Percentiles rank a stretch among this genome's conserved stretches.
These are phyloP conservation scores for Mycosphaerella arachidis DNA, from an alignment of 2,329 filamentous ascomycete genomes.

Conservation along the genomic window DNA sequence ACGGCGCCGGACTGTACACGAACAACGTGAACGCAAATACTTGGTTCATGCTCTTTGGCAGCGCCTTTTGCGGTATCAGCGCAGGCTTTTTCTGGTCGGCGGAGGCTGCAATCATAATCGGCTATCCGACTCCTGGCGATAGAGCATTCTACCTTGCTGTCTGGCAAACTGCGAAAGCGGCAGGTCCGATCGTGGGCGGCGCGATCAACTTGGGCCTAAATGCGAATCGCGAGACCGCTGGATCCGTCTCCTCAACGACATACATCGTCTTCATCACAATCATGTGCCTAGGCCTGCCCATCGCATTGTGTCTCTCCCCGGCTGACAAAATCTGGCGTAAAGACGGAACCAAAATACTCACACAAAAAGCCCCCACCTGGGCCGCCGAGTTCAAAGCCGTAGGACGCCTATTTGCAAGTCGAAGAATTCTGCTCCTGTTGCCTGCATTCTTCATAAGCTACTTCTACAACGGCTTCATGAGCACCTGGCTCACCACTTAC, in stretches of 20 bases:
- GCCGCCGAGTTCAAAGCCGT: conserved; percentile 58
- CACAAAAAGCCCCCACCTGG: conserved; percentile 48
- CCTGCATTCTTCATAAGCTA: conserved; percentile 67
- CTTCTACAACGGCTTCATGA: conserved; percentile 67
- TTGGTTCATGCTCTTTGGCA: conserved; percentile 66
- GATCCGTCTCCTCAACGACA: conserved; percentile 64
- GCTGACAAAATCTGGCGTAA: conserved; percentile 60
- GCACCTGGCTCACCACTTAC: conserved; percentile 59
- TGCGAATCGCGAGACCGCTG: conserved; percentile 51
- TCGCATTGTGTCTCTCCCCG: conserved; percentile 57
- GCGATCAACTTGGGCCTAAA: conserved; percentile 68
- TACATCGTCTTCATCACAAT: conserved; percentile 67
- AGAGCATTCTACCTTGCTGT: conserved; percentile 61
- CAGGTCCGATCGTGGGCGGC: conserved; percentile 66
- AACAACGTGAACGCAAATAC: conserved; percentile 66
- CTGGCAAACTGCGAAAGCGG: conserved; percentile 60
- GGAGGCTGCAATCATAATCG: conserved; percentile 67
- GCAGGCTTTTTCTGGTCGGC: conserved; percentile 73
- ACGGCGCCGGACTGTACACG: conserved; percentile 65
- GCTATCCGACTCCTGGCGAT: conserved; percentile 67
- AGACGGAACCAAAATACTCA: conserved; percentile 60
- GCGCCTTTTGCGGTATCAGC: conserved; percentile 65
- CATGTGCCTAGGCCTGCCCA: conserved; percentile 61
- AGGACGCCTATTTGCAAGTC: conserved; percentile 55
- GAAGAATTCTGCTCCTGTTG: conserved; percentile 60